Percentiles rank a stretch among this genome's conserved stretches.
Conservation (phyloP, 192 early-diverging fungal species). For the Geranomyces michiganensis region DNA sequence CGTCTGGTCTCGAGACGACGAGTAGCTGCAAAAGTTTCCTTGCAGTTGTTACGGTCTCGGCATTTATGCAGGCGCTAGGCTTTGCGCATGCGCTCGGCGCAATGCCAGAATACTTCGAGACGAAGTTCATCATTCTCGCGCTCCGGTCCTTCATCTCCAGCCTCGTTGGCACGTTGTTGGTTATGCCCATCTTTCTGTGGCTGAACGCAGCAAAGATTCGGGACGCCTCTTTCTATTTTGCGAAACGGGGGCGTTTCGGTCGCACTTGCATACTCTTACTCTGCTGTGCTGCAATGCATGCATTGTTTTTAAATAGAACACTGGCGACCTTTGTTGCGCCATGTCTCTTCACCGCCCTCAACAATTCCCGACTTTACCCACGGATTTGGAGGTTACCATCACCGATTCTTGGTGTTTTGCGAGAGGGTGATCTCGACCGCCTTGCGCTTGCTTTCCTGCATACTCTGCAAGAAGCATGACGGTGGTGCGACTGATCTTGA, state of each 20-base stretch:
- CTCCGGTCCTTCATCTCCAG: not conserved
- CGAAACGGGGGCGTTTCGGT: not conserved
- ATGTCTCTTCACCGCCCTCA: too few species aligned
- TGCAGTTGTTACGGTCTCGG: not conserved
- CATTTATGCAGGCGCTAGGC: slow-evolving; percentile 4
- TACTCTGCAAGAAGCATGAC: too few species aligned
- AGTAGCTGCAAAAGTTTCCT: not conserved
- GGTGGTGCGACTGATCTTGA: too few species aligned
- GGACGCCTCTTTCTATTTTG: not conserved
- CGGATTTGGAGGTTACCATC: too few species aligned
- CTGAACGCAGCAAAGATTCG: not conserved
- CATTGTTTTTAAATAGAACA: too few species aligned
- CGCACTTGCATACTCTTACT: not conserved
- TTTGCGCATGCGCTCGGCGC: not conserved
- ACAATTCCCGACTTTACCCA: too few species aligned
- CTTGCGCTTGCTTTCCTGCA: too few species aligned
- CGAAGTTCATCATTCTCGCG: not conserved
- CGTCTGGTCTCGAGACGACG: slow-evolving; percentile 9
- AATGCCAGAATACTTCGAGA: not conserved
- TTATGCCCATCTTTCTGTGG: slow-evolving; percentile 5
- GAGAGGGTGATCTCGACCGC: too few species aligned
- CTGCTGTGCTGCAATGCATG: not conserved
- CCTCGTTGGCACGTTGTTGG: slow-evolving; percentile 9
- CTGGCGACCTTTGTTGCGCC: too few species aligned
- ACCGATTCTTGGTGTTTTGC: too few species aligned